phyloP scores from a whole-genome alignment of 73 alveolate genomes.

The Uronychia setigera region DNA sequence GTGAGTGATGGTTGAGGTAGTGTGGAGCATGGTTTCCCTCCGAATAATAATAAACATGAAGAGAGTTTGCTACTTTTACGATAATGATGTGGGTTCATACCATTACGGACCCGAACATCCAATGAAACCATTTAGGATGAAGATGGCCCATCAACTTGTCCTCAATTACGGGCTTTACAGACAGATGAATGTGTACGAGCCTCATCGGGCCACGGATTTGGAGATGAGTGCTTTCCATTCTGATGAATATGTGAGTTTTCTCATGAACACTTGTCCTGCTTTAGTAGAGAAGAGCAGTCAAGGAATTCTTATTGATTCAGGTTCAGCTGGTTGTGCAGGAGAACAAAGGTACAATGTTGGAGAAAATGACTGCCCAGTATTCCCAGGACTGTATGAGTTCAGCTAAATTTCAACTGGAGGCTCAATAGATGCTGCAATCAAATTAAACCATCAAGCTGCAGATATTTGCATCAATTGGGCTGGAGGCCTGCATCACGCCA shows the following conservation, averaged over 20 bases:
- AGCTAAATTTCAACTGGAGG: constrained; percentile 90
- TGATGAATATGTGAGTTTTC: constrained; percentile 69
- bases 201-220: constrained; percentile 79
- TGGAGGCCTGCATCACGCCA: constrained; percentile 99
- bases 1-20: constrained; percentile 1
- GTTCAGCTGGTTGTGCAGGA: too few species aligned
- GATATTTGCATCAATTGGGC: constrained; percentile 98
- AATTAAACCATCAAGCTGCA: constrained; percentile 82
- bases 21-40: too few species aligned
- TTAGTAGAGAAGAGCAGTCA: constrained; percentile 78
- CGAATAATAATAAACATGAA: not conserved
- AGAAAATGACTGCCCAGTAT: constrained; percentile 85
- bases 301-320: constrained; percentile 33
- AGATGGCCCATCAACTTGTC: constrained; percentile 95
- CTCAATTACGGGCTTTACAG: constrained; percentile 81
- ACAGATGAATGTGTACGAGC: constrained; percentile 61
- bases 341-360: constrained; percentile 73
- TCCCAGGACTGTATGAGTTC: constrained; percentile 88
- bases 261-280: too few species aligned
- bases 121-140: constrained; percentile 97
- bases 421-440: constrained; percentile 93
- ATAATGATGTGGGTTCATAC: constrained; percentile 83
- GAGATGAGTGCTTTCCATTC: constrained; percentile 81
- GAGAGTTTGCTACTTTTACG: constrained; percentile 92
- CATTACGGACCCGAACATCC: constrained; percentile 98